Conservation (phyloP, 1,139 yeast species). For the Kodamaea fungicola region DNA sequence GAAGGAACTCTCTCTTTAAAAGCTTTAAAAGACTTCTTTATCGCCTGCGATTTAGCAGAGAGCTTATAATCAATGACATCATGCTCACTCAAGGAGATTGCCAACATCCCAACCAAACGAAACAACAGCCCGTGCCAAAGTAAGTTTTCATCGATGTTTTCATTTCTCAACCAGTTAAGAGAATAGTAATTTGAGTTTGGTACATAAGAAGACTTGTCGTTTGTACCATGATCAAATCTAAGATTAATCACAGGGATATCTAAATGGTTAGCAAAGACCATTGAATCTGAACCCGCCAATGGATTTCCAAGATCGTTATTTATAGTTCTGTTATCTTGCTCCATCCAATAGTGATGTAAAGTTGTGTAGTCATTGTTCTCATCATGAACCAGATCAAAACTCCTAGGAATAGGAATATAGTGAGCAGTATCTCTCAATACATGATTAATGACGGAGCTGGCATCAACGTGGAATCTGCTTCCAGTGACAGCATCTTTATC, state of each 20-base stretch:
- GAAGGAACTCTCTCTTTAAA: slow-evolving; percentile 14
- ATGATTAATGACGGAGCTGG: slow-evolving; percentile 36
- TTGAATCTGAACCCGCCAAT: slow-evolving; percentile 25
- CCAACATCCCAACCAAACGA: slow-evolving; percentile 35
- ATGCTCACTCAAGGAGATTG: slow-evolving; percentile 38
- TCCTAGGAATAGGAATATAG: slow-evolving; percentile 32
- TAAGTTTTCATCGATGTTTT: slow-evolving; percentile 27
- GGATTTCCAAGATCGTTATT: slow-evolving; percentile 30
- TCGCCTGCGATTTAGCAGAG: slow-evolving; percentile 19
- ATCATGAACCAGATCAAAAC: slow-evolving; percentile 5
- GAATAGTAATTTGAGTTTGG: slow-evolving; percentile 39
- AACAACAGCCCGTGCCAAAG: slow-evolving; percentile 37
- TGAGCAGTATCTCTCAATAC: slow-evolving; percentile 29
- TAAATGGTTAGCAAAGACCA: slow-evolving; percentile 33
- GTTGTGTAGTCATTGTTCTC: slow-evolving; percentile 20
- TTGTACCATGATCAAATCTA: slow-evolving; percentile 31
- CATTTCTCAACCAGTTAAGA: slow-evolving; percentile 30
- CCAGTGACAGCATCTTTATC: slow-evolving; percentile 43
- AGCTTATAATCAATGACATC: slow-evolving; percentile 38
- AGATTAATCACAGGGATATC: slow-evolving; percentile 34
- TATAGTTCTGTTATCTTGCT: slow-evolving; percentile 31
- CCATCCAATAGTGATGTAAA: slow-evolving; percentile 35
- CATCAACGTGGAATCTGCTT: slow-evolving; percentile 33
- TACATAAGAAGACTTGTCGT: slow-evolving; percentile 26
- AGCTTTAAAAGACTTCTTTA: slow-evolving; percentile 16